These are phyloP conservation scores for Naganishia friedmannii DNA, from an alignment of 768 basidiomycete genomes.

Conservation along the genomic window DNA sequence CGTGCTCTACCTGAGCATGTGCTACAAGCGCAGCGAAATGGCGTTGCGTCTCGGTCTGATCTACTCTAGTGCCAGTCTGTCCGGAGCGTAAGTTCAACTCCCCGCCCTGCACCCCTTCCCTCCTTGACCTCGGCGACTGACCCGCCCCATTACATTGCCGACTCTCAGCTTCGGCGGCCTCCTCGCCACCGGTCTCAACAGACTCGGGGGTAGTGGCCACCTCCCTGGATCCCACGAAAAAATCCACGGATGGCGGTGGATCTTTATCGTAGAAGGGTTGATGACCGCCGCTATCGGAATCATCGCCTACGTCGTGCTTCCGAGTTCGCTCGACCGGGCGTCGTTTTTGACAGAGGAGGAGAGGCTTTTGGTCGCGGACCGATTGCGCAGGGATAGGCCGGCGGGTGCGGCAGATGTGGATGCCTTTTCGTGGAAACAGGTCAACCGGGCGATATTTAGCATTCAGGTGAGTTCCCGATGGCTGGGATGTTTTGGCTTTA, in stretches of 20 bases:
- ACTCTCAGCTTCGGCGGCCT: constrained; percentile 37
- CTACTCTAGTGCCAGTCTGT: constrained; percentile 34
- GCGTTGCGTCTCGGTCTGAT: constrained; percentile 38
- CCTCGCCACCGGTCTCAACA: constrained; percentile 24
- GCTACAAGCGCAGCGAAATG: constrained; percentile 40
- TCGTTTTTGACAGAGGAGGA: constrained; percentile 37
- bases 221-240: constrained; percentile 38
- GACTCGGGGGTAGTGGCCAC: constrained; percentile 2
- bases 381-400: constrained; percentile 33
- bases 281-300: constrained; percentile 36
- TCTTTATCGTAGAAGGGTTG: constrained; percentile 42
- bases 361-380: constrained; percentile 30
- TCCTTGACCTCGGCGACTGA: too few relatives aligned
- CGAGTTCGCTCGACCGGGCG: constrained; percentile 37
- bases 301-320: constrained; percentile 36
- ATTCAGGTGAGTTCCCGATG: constrained; percentile 2
- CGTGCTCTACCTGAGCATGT: constrained; percentile 38
- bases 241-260: constrained; percentile 40
- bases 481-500: background rate
- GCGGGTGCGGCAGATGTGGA: constrained; percentile 21
- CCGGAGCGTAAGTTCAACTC: constrained; percentile 19
- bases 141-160: too few relatives aligned
- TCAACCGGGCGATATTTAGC: constrained; percentile 33
- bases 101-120: too few relatives aligned
- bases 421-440: constrained; percentile 36